Conservation (phyloP, 2,329 filamentous ascomycete species). For the Thielaviopsis musarum region DNA sequence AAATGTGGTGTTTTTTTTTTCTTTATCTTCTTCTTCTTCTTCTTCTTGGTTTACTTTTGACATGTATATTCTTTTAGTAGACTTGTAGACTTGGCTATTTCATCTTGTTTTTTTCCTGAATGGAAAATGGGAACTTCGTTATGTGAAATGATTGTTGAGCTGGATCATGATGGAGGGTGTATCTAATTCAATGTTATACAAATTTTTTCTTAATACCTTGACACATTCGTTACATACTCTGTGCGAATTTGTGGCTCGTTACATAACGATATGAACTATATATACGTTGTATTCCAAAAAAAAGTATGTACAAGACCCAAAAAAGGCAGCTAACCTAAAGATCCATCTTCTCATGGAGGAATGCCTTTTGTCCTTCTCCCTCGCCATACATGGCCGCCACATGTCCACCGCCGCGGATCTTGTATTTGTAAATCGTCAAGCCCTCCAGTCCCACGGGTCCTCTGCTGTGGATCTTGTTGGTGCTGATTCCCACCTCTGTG, state of each 20-base stretch:
- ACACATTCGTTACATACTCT: too few species aligned
- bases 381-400: conserved; percentile 60
- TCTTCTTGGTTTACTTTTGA: neutral
- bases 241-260: neutral
- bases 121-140: neutral
- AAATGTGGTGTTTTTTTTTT: neutral
- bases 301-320: neutral
- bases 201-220: too few species aligned
- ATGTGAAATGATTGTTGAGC: too few species aligned
- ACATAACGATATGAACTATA: neutral
- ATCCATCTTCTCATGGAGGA: conserved; percentile 39
- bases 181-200: too few species aligned
- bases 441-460: conserved; percentile 91
- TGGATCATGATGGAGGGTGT: too few species aligned
- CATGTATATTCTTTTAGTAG: neutral
- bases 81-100: neutral
- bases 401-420: conserved; percentile 70
- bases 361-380: conserved; percentile 40
- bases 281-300: neutral
- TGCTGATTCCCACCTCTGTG: conserved; percentile 95
- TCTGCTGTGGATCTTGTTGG: conserved; percentile 92
- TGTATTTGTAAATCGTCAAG: conserved; percentile 94
- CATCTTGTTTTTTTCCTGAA: neutral
- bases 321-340: neutral
- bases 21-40: too few species aligned